Conservation (phyloP, 164 flowering plant species). For the Tetrastigma voinierianum region DNA sequence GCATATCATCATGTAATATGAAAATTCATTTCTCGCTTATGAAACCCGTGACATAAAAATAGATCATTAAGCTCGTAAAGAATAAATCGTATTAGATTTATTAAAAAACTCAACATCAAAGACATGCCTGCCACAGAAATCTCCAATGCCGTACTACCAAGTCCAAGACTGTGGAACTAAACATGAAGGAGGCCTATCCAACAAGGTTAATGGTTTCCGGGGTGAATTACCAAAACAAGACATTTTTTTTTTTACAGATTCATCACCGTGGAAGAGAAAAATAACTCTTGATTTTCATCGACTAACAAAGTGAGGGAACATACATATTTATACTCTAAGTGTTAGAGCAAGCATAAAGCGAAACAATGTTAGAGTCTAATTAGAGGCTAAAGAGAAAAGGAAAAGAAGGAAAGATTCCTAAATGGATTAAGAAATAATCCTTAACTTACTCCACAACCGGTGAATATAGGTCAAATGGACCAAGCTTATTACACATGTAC, state of each 20-base stretch:
- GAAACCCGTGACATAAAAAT: slow-evolving; percentile 60
- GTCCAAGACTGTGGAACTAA: slow-evolving; percentile 99
- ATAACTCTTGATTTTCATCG: too few species aligned
- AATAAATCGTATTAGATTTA: neutral
- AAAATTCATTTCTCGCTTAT: slow-evolving; percentile 95
- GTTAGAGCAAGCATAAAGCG: too few species aligned
- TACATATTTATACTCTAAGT: too few species aligned
- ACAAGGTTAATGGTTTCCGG: neutral
- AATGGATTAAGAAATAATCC: too few species aligned
- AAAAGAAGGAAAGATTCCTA: too few species aligned
- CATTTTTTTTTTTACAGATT: neutral
- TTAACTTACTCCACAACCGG: too few species aligned
- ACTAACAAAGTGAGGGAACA: too few species aligned
- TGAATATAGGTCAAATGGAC: too few species aligned
- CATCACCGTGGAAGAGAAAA: too few species aligned
- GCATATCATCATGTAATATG: slow-evolving; percentile 99
- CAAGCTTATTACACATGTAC: too few species aligned
- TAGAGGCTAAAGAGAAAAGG: too few species aligned
- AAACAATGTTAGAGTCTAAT: too few species aligned
- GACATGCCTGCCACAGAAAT: slow-evolving; percentile 79
- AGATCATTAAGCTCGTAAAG: neutral
- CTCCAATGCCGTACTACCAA: slow-evolving; percentile 90
- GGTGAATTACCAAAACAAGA: neutral
- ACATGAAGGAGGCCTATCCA: slow-evolving; percentile 78
- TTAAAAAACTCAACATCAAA: neutral